Conservation (phyloP, 768 basidiomycete species). For the Pleurotus cornucopiae region DNA sequence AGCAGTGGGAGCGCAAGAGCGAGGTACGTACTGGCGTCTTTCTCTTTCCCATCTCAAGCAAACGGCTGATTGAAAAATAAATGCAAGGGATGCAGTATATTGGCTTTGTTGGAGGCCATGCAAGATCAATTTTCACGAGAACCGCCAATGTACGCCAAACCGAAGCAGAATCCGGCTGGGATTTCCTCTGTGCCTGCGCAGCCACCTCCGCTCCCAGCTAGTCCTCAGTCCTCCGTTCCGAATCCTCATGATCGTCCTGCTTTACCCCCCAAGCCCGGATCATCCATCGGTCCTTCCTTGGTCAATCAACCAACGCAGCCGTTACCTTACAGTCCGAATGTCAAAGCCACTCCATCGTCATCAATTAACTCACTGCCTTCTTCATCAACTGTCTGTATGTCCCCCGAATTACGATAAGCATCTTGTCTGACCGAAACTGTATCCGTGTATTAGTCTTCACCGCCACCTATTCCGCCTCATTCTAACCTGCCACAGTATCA, state of each 20-base stretch:
- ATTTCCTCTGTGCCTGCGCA: conserved; percentile 21
- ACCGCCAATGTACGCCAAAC: conserved; percentile 89
- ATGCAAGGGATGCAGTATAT: conserved; percentile 71
- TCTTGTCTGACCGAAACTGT: neutral
- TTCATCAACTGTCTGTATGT: conserved; percentile 4
- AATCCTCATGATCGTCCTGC: conserved; percentile 19
- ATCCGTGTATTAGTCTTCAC: neutral
- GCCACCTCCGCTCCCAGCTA: conserved; percentile 17
- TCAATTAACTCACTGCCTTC: conserved; percentile 2
- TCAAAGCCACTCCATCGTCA: neutral
- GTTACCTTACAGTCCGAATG: neutral
- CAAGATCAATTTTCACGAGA: conserved; percentile 78
- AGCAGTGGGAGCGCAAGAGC: conserved; percentile 75
- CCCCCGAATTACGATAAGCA: neutral
- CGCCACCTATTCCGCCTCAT: conserved; percentile 8
- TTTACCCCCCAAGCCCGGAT: conserved; percentile 30
- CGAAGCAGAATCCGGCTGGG: conserved; percentile 28
- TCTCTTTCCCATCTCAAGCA: conserved; percentile 11
- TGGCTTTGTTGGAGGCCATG: conserved; percentile 69
- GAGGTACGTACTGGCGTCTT: conserved; percentile 54
- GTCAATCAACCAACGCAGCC: neutral
- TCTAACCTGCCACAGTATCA: conserved; percentile 12
- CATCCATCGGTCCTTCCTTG: neutral
- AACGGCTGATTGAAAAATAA: neutral
- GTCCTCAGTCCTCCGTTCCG: conserved; percentile 5